Conservation (phyloP, 2,329 filamentous ascomycete species). For the Epichloe gansuensis region DNA sequence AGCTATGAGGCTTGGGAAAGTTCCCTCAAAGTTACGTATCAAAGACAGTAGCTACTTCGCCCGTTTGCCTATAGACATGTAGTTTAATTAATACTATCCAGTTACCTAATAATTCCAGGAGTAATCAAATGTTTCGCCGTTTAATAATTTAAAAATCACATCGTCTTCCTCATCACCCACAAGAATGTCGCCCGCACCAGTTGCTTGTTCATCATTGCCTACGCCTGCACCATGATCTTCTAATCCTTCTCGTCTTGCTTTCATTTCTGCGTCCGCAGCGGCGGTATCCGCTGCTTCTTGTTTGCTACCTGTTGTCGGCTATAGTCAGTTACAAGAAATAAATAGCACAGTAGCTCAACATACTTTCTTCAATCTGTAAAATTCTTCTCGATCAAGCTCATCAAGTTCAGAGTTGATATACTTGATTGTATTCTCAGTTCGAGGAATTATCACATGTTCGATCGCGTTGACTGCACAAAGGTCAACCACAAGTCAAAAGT, state of each 20-base stretch:
- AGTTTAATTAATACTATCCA: background rate
- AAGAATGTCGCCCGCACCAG: constrained; percentile 49
- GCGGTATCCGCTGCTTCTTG: constrained; percentile 74
- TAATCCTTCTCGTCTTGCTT: constrained; percentile 51
- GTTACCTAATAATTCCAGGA: background rate
- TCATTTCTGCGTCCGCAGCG: constrained; percentile 61
- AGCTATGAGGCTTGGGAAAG: constrained; percentile 69
- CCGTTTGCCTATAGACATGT: background rate
- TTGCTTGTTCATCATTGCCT: constrained; percentile 28
- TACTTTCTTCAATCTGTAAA: constrained; percentile 88
- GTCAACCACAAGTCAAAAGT: constrained; percentile 1
- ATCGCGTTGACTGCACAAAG: constrained; percentile 69
- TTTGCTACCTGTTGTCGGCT: constrained; percentile 45
- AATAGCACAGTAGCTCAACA: background rate
- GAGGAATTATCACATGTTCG: constrained; percentile 90
- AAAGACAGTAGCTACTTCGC: constrained; percentile 55
- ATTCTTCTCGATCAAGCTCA: constrained; percentile 94
- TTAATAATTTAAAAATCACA: constrained; percentile 53
- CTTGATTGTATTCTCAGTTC: constrained; percentile 99
- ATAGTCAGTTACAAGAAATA: background rate
- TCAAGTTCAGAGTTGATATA: constrained; percentile 99
- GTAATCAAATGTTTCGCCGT: background rate
- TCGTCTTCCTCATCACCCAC: constrained; percentile 70
- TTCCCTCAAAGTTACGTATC: constrained; percentile 90
- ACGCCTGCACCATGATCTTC: constrained; percentile 16